Base-by-base conservation (phyloP, 345 rosid species). In the Nephelium lappaceum region DNA sequence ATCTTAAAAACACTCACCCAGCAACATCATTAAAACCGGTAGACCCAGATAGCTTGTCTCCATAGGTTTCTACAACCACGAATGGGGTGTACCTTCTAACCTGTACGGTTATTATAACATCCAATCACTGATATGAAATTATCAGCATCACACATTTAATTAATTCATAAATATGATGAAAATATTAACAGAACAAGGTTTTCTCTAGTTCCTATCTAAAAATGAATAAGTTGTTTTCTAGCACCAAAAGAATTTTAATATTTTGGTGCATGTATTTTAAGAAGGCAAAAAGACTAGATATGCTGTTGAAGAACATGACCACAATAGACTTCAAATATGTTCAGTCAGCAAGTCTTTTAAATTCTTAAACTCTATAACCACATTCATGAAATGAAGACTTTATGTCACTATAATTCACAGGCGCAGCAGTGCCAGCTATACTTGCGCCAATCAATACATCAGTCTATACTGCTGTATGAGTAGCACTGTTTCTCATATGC, bases 41-140 rank as follows among this genome's bases (percentile, higher is more conserved):
- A 45, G 97, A 92, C 0, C 95, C 94, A 41, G 93, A 84, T 47
- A 93, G 89, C 81, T 89, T 89, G 79, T 93, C 96, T 71, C 94
- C 99, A 8, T 77, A 75, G 53, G 96, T 89, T 87, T 95, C 98
- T 68, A 90, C 98, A 55, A 93, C 96, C 8, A 87, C 75, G 78
- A 92, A 95, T 0, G 95, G 91, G 38, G 71, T 75, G 2, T 93
- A 92, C 76, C 68, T 87, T 71, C 98, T 89, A 7, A 93, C 94
- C 97, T 95, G 88, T 61, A 70, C 21, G 25, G 25, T 25, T 74
- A 47, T 61, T 57, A 23, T 49, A 65, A 71, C 8, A 61, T 25
- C 0, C 19, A 68, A 55, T 53, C 72, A 65, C 4, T 21, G 25
- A 38, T 14, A 23, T 14, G 31, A 23, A 61, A 60, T 60, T 0